Evolutionary conservation across 768 basidiomycete species (phyloP), one percentile per base, ranked within the genome.

Genomic region (Tulasnella sp.): DNA sequence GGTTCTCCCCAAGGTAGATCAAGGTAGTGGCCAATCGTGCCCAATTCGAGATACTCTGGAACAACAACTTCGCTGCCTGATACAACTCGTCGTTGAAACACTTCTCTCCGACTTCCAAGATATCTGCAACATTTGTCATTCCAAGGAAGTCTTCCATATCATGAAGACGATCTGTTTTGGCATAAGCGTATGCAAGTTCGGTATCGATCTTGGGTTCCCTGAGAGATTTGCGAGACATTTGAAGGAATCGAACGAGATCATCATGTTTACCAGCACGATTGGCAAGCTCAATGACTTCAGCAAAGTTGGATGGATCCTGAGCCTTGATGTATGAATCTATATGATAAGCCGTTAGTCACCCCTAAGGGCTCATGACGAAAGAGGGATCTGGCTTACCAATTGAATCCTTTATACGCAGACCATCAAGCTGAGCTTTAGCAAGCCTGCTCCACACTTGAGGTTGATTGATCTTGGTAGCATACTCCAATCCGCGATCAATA

Each of bases 71-170:
- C 28, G 93, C 85, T 42, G 95, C 95, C 60, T 98, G 90, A 66
- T 98, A 99, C 25, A 99, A 72, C 62, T 90, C 89, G 55, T 96
- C 95, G 61, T 98, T 89, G 70, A 99, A 99, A 63, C 92, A 98
- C 66, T 98, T 96, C 73, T 99, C 95, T 65, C 95, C 95, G 48
- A 98, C 95, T 58, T 88, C 86, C 19, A 99, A 73, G 45, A 96
- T 72, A 62, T 99, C 95, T 4, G 95, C 95, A 41, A 99, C 95
- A 58, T 99, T 99, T 37, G 95, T 99, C 86, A 96, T 93, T 20
- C 75, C 75, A 58, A 99, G 70, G 77, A 99, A 99, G 69, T 99
- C 95, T 62, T 99, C 95, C 95, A 98, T 98, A 62, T 99, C 95
- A 63, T 98, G 93, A 12, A 99, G 69, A 46, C 95, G 81, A 56